phyloP scores from a whole-genome alignment of 768 basidiomycete species.

The Pleurotus pulmonarius region DNA sequence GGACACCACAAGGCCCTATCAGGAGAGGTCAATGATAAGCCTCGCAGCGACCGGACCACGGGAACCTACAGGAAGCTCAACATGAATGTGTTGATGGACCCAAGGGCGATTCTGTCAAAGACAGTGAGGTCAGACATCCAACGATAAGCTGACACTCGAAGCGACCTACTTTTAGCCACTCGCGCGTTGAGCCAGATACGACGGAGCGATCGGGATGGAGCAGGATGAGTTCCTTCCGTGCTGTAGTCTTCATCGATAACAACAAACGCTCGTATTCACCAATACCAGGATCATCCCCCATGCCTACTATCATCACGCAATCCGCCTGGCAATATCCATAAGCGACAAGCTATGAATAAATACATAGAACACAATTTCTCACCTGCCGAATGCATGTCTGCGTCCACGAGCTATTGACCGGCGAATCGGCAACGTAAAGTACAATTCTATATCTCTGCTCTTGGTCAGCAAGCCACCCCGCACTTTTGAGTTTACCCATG shows the following conservation, averaged over 20 bases:
- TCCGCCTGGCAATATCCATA: constrained; percentile 56
- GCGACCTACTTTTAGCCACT: constrained; percentile 82
- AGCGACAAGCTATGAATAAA: neutral
- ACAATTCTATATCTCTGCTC: constrained; percentile 93
- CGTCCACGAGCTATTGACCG: constrained; percentile 95
- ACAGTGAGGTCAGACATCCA: neutral
- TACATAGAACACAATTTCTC: neutral
- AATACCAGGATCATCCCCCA: constrained; percentile 86
- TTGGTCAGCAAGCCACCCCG: constrained; percentile 90
- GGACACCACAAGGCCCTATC: constrained; percentile 67
- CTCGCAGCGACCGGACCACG: neutral
- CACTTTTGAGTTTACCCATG: constrained; percentile 94
- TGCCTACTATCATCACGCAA: constrained; percentile 89
- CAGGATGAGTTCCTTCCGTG: constrained; percentile 94
- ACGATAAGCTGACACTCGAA: constrained; percentile 1
- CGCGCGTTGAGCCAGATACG: constrained; percentile 84
- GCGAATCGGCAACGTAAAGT: constrained; percentile 93
- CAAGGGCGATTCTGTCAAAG: constrained; percentile 79
- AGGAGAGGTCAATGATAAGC: neutral
- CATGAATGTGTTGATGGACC: constrained; percentile 94
- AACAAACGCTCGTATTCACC: constrained; percentile 95
- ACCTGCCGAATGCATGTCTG: constrained; percentile 97
- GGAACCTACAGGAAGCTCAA: constrained; percentile 76
- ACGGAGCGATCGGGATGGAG: constrained; percentile 91
- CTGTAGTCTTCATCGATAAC: constrained; percentile 95